Percentiles rank a stretch among this genome's conserved stretches.
Evolutionary conservation across 306 rosid species (phyloP).

Genomic region (Cucurbita argyrosperma): DNA sequence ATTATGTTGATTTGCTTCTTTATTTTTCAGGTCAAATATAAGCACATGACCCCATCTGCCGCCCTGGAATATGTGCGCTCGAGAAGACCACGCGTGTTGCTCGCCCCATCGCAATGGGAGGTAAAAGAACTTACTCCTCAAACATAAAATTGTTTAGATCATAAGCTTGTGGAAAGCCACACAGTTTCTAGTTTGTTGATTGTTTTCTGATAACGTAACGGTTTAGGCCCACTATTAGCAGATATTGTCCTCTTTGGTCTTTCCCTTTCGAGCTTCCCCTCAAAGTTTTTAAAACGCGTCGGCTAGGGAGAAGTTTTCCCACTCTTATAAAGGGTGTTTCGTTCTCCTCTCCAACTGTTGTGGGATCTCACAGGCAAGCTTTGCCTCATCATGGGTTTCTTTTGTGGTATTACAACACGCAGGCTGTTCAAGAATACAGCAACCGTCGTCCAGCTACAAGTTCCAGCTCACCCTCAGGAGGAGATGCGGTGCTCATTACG

Average conservation of each 20-base stretch:
- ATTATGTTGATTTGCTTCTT: slow-evolving; percentile 2
- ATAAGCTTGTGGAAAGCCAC: neutral
- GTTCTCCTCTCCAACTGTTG: too few relatives aligned
- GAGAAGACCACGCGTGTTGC: slow-evolving; percentile 75
- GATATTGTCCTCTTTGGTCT: too few relatives aligned
- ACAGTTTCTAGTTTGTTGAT: neutral
- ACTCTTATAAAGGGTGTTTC: too few relatives aligned
- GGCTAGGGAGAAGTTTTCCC: too few relatives aligned
- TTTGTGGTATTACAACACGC: slow-evolving; percentile 8
- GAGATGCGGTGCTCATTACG: slow-evolving; percentile 79
- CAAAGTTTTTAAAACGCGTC: too few relatives aligned
- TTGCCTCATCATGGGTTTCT: neutral
- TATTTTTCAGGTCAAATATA: slow-evolving; percentile 49
- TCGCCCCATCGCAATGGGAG: slow-evolving; percentile 94
- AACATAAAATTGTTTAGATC: neutral
- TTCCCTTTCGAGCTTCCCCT: too few relatives aligned
- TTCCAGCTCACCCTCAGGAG: slow-evolving; percentile 58
- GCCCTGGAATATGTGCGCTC: slow-evolving; percentile 83
- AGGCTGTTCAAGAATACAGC: slow-evolving; percentile 87
- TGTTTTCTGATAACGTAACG: neutral
- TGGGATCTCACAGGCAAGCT: neutral
- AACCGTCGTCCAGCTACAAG: slow-evolving; percentile 19
- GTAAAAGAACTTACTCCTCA: slow-evolving; percentile 16
- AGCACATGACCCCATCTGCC: slow-evolving; percentile 70
- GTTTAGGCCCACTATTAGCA: too few relatives aligned